Conservation (phyloP, 495 filamentous ascomycete genomes). For the Hypoxylon crocopeplum region DNA sequence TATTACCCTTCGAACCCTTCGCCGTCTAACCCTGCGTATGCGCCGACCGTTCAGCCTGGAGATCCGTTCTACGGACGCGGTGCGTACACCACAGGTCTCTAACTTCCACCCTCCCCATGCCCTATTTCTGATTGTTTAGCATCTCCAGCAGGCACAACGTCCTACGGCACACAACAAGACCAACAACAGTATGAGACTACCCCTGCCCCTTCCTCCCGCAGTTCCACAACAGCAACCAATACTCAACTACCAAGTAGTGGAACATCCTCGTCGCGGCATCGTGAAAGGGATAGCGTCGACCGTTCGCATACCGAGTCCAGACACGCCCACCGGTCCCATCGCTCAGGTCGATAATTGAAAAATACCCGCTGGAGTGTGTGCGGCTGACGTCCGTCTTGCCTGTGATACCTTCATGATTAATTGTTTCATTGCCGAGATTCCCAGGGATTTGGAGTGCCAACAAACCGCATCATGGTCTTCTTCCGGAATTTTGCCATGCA, state of each 20-base stretch:
- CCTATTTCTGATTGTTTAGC: constrained; percentile 60
- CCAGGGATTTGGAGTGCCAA: constrained; percentile 44
- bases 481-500: constrained; percentile 43
- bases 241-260: constrained; percentile 45
- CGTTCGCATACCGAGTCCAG: constrained; percentile 48
- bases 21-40: constrained; percentile 37
- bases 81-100: constrained; percentile 51
- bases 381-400: constrained; percentile 32
- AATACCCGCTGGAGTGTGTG: constrained; percentile 31
- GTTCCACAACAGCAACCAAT: constrained; percentile 35
- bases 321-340: constrained; percentile 39
- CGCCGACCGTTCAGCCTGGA: constrained; percentile 46
- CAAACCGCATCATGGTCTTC: constrained; percentile 30
- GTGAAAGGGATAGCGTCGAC: constrained; percentile 46
- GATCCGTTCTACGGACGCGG: constrained; percentile 61
- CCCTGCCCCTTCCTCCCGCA: constrained; percentile 41
- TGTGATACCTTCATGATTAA: constrained; percentile 39
- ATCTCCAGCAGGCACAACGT: constrained; percentile 55
- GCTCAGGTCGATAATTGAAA: constrained; percentile 37
- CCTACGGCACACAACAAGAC: constrained; percentile 47
- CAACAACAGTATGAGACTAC: constrained; percentile 43
- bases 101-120: constrained; percentile 22
- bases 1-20: constrained; percentile 45
- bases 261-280: constrained; percentile 44
- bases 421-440: constrained; percentile 44